These are phyloP conservation scores for Cichorium intybus DNA, from an alignment of 140 eudicot genomes.

Conservation along the genomic window DNA sequence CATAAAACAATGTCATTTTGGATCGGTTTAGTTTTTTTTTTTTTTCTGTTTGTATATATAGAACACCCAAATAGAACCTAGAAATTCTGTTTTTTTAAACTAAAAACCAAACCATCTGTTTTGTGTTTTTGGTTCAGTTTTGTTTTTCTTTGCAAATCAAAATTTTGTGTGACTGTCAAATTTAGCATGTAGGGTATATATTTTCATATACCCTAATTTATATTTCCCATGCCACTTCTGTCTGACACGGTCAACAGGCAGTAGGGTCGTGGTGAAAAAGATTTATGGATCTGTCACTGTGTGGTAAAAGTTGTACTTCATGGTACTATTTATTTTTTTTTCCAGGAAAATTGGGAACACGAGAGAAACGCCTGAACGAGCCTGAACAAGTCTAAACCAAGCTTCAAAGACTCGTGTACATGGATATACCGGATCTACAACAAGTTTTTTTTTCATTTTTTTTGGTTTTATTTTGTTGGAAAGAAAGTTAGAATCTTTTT, in stretches of 20 bases:
- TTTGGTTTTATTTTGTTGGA: slow-evolving; percentile 10
- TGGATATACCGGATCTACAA: slow-evolving; percentile 26
- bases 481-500: slow-evolving; percentile 28
- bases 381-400: slow-evolving; percentile 35
- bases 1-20: neutral
- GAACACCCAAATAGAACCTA: neutral
- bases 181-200: neutral
- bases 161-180: no score
- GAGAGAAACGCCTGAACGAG: slow-evolving; percentile 54
- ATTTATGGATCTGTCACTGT: neutral
- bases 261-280: neutral
- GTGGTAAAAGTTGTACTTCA: slow-evolving; percentile 8
- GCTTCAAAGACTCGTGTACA: slow-evolving; percentile 21
- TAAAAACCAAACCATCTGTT: neutral
- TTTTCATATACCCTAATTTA: neutral
- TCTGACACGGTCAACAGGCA: no score
- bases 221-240: neutral
- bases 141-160: no score
- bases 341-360: slow-evolving; percentile 51
- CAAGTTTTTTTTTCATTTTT: slow-evolving; percentile 21
- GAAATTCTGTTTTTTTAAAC: neutral
- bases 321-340: neutral
- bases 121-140: no score
- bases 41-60: no score
- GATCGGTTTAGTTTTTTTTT: no score